A percentile compares a stretch with the other conserved stretches of the same genome.
Evolutionary conservation across 2,329 filamentous ascomycete genomes (phyloP).

Genomic region (Periconia digitata): DNA sequence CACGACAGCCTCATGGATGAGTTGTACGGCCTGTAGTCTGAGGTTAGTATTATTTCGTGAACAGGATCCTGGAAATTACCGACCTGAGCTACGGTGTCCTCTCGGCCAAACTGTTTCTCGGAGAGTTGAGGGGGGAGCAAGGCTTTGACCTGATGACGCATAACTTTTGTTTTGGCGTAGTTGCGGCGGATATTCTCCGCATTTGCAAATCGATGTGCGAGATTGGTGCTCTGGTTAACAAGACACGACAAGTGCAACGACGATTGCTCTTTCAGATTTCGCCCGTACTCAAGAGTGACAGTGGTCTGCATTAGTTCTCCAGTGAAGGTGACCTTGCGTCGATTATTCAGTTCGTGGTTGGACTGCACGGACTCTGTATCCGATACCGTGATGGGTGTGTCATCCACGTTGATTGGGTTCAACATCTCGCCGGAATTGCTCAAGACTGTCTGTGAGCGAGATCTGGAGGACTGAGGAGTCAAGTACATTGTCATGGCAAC

Average conservation of each 20-base stretch:
- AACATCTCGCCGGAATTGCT: no score
- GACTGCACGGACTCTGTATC: neutral
- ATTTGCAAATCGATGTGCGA: slow-evolving; percentile 1
- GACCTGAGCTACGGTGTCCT: no score
- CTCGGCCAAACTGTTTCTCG: neutral
- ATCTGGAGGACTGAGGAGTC: no score
- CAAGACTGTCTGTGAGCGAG: no score
- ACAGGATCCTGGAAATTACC: no score
- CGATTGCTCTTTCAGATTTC: slow-evolving; percentile 3
- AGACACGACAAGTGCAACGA: slow-evolving; percentile 15
- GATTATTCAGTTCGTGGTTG: no score
- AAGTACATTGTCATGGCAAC: no score
- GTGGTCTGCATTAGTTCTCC: slow-evolving; percentile 13
- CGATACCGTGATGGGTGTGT: neutral
- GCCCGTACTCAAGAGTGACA: slow-evolving; percentile 18
- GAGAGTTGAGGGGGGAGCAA: neutral
- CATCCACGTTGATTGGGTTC: no score
- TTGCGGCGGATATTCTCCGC: slow-evolving; percentile 1
- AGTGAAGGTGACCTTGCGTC: neutral
- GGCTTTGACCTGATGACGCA: slow-evolving; percentile 3
- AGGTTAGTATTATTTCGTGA: no score
- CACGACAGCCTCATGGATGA: slow-evolving; percentile 1
- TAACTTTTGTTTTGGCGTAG: slow-evolving; percentile 1
- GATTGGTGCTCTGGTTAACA: slow-evolving; percentile 12
- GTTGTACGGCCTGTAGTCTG: neutral